A percentile compares a stretch with the other conserved stretches of the same genome.
Evolutionary conservation across 73 alveolate species (phyloP).

Genomic region (Breviolum minutum): DNA sequence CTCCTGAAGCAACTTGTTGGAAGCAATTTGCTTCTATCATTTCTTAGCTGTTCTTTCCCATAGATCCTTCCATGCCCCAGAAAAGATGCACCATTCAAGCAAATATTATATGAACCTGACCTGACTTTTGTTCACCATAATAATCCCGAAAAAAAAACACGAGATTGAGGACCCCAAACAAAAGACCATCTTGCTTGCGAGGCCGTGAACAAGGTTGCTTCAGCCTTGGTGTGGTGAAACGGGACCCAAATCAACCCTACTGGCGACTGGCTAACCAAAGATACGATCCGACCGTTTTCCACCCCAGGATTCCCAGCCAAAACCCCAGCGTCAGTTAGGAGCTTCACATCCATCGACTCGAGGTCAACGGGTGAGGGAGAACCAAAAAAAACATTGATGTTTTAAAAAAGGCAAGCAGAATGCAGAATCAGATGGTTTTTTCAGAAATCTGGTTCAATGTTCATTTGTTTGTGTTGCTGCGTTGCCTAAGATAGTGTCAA

Average conservation of each 20-base stretch:
- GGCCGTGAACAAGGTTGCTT: constrained; percentile 33
- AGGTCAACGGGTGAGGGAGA: neutral
- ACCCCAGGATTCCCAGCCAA: neutral
- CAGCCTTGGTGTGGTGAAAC: neutral
- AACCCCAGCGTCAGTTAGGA: constrained; percentile 18
- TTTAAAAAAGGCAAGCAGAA: neutral
- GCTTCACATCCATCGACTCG: neutral
- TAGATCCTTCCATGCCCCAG: neutral
- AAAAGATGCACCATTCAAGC: neutral
- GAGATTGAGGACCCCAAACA: neutral
- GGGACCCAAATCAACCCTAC: neutral
- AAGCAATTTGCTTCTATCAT: no score
- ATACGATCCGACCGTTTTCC: no score
- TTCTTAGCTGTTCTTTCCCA: no score
- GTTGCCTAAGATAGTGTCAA: neutral
- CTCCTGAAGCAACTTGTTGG: no score
- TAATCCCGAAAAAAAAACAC: no score
- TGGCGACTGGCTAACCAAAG: neutral
- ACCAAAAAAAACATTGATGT: neutral
- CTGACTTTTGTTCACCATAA: neutral
- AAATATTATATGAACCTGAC: neutral
- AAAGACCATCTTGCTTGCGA: constrained; percentile 59
- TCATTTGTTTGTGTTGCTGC: neutral
- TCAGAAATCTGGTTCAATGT: neutral
- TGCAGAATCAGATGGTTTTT: no score